Evolutionary conservation across 2,329 filamentous ascomycete species (phyloP), one percentile per base, ranked within the genome.

Genomic region (Clarireedia paspali): DNA sequence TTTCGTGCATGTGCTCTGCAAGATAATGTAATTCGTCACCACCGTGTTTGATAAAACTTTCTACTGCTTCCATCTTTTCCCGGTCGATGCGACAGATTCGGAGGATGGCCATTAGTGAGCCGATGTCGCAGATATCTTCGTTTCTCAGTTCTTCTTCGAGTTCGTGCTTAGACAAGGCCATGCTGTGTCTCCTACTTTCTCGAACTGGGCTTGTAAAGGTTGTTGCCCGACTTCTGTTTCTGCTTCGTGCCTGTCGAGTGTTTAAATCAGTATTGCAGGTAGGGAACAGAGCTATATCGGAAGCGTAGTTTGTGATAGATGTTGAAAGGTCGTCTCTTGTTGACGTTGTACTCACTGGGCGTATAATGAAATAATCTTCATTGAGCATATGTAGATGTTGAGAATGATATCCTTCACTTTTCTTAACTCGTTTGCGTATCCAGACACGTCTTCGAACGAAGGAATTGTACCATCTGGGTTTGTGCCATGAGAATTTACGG

Each of bases 361-460:
- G 80, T 53, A 95, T 83, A 0, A 84, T 85, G 66, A 95, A 95
- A 69, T 95, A 95, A 60, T 92, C 87, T 2, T 82, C 75, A 60
- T 82, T 89, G 55, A 91, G 75, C 73, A 85, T 79, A 63, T 90
- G 83, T 1, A 81, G 80, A 60, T 84, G 79, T 50, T 63, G 60
- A 2, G 47, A 46, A 12, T 56, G 48, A 50, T 79, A 73, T 4
- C 72, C 68, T 12, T 64, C 58, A 17, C 68, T 75, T 67, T 82
- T 81, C 72, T 87, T 89, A 52, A 87, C 79, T 36, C 94, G 79
- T 70, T 89, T 87, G 45, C 94, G 79, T 54, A 92, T 83, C 94
- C 94, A 99, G 23, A 89, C 83, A 59, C 94, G 81, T 63, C 94
- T 78, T 38, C 94, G 80, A n/a, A 96, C 94, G 68, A 92, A 99